Conservation (phyloP, 106 monocot species). For the Allium sativum region DNA sequence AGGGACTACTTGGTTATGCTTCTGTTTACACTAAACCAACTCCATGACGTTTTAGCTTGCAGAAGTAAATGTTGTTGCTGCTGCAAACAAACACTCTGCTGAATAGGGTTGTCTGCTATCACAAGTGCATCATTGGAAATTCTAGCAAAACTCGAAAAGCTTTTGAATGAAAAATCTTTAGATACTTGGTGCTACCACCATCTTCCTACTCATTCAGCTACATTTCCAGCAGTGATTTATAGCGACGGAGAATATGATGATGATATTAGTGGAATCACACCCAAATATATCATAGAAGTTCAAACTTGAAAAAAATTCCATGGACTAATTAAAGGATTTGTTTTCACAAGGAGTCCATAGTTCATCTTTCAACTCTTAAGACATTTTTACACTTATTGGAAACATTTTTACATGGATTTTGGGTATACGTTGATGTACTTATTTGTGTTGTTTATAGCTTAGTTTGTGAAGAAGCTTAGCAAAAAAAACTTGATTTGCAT, state of each 20-base stretch:
- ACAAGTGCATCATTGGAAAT: slow-evolving; percentile 55
- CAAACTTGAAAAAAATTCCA: slow-evolving; percentile 17
- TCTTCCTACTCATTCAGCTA: slow-evolving; percentile 79
- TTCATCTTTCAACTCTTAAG: too few relatives aligned
- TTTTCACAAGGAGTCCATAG: slow-evolving; percentile 45
- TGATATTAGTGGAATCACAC: slow-evolving; percentile 22
- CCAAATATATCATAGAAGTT: slow-evolving; percentile 21
- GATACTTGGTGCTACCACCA: slow-evolving; percentile 81
- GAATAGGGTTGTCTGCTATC: slow-evolving; percentile 67
- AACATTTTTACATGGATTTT: too few relatives aligned
- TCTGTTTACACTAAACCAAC: slow-evolving; percentile 91
- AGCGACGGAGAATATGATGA: slow-evolving; percentile 50
- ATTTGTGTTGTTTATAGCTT: too few relatives aligned
- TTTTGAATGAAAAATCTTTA: slow-evolving; percentile 63
- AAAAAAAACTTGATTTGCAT: too few relatives aligned
- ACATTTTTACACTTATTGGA: too few relatives aligned
- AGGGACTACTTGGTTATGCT: slow-evolving; percentile 96
- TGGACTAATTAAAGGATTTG: slow-evolving; percentile 23
- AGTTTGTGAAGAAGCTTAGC: too few relatives aligned
- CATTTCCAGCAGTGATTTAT: slow-evolving; percentile 68
- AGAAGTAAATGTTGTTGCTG: slow-evolving; percentile 71
- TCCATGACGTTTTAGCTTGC: slow-evolving; percentile 74
- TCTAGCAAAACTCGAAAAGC: slow-evolving; percentile 73
- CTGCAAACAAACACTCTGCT: slow-evolving; percentile 92
- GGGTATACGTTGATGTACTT: too few relatives aligned